Evolutionary conservation across 345 rosid species (phyloP), one percentile per base, ranked within the genome.

Genomic region (Pistacia integerrima): DNA sequence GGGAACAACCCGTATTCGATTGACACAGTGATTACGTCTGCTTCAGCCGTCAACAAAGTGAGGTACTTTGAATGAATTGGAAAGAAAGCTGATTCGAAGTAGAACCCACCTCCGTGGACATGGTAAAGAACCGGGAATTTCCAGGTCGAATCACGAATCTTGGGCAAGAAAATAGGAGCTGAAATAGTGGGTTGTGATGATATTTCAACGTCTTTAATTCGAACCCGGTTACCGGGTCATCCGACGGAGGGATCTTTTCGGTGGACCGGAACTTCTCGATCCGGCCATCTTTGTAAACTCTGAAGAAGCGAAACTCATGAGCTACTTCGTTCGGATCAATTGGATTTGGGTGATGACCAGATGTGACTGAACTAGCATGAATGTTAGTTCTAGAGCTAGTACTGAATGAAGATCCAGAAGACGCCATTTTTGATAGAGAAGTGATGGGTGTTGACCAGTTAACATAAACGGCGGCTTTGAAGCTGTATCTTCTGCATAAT

Each of bases 1-100:
- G 85, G 90, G 66, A 83, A 82, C 28, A 83, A 65, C 35, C 88
- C 78, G 79, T 87, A 84, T 20, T 83, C 83, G 10, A 83, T 81
- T 0, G 86, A 87, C 9, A 82, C 76, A 0, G 70, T 76, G 7
- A 87, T 28, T 38, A 70, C 85, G 1, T 76, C 60, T n/a, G 87
- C 76, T 54, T 72, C 76, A 2, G 82, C 73, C 16, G 82, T 75
- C 33, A 78, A 11, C 28, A 72, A 2, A 63, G 75, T 30, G 61
- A 41, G 55, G 64, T 59, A 70, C 64, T 33, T 44, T 36, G 78
- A 78, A 57, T 74, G 69, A 8, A 17, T 3, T 3, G 64, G 62
- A 61, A 79, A 77, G 81, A 74, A 74, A 61, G 84, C 70, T 67
- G 84, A 82, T 66, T 63, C 36, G 52, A 64, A 13, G 76, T 69